These are phyloP conservation scores for Suhomyces faveliae DNA, from an alignment of 805 yeast genomes.

Conservation along the genomic window DNA sequence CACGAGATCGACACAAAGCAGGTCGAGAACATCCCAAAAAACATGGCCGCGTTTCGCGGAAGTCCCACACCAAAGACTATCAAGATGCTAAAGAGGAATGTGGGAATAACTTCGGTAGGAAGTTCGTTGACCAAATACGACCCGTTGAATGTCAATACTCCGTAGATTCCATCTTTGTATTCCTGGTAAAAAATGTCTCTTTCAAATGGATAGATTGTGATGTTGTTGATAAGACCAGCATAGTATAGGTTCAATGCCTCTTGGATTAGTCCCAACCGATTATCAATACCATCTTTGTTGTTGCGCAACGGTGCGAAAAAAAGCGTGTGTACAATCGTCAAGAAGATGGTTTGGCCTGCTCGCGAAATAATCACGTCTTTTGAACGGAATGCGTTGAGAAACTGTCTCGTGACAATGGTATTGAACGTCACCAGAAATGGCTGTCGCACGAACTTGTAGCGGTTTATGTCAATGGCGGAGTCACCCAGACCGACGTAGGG, in stretches of 20 bases:
- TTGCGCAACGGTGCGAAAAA: constrained; percentile 51
- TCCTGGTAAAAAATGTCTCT: constrained; percentile 77
- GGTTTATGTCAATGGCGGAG: neutral
- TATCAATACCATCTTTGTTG: constrained; percentile 50
- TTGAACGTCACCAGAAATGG: constrained; percentile 28
- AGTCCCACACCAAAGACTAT: constrained; percentile 71
- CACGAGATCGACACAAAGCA: constrained; percentile 58
- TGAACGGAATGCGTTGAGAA: constrained; percentile 33
- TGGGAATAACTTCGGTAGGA: constrained; percentile 64
- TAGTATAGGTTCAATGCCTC: constrained; percentile 70
- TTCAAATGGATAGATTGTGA: constrained; percentile 73
- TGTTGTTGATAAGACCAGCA: constrained; percentile 76
- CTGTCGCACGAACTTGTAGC: constrained; percentile 6
- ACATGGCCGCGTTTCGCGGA: constrained; percentile 65
- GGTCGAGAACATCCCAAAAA: constrained; percentile 60
- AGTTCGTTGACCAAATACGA: constrained; percentile 60
- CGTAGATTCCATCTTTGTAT: constrained; percentile 68
- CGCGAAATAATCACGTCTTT: constrained; percentile 64
- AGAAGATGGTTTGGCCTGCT: constrained; percentile 58
- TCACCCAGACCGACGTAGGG: neutral
- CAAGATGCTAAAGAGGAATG: constrained; percentile 58
- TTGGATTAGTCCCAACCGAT: constrained; percentile 75
- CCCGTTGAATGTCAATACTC: constrained; percentile 58
- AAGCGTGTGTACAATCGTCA: constrained; percentile 64
- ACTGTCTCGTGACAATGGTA: constrained; percentile 33